phyloP scores from a whole-genome alignment of 768 basidiomycete species.

The Atractiella rhizophila region DNA sequence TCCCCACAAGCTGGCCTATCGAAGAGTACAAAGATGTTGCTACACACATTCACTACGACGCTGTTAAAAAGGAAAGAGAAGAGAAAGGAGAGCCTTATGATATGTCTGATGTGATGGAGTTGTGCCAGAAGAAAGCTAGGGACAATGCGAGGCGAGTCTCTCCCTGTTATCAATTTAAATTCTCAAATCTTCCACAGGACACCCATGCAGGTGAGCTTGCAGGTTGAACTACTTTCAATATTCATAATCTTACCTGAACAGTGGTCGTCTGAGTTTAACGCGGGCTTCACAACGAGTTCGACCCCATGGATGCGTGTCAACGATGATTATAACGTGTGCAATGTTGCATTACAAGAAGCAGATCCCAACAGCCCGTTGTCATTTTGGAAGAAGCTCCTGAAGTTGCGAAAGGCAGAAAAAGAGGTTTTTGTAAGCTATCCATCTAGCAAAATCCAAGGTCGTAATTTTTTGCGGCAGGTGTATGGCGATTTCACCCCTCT shows the following conservation, averaged over 20 bases:
- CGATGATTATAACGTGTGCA: slow-evolving; percentile 10
- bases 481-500: too few relatives aligned
- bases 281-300: slow-evolving; percentile 42
- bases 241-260: too few relatives aligned
- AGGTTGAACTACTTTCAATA: too few relatives aligned
- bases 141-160: too few relatives aligned
- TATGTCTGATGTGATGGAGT: slow-evolving; percentile 4
- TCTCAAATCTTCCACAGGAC: too few relatives aligned
- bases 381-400: slow-evolving; percentile 38
- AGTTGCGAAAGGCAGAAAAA: slow-evolving; percentile 32
- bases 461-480: too few relatives aligned
- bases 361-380: slow-evolving; percentile 30
- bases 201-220: slow-evolving; percentile 34
- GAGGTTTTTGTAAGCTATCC: too few relatives aligned
- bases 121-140: slow-evolving; percentile 20
- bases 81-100: not conserved
- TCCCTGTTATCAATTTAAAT: too few relatives aligned
- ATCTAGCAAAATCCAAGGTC: too few relatives aligned
- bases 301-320: slow-evolving; percentile 22
- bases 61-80: not conserved
- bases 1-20: slow-evolving; percentile 31
- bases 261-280: slow-evolving; percentile 25
- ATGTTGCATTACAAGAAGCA: slow-evolving; percentile 26
- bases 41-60: slow-evolving; percentile 45
- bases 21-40: slow-evolving; percentile 47